Percentiles rank a stretch among this genome's conserved stretches.
Evolutionary conservation across 1,284 basidiomycete genomes (phyloP).

Genomic region (Ceratobasidium sp.): DNA sequence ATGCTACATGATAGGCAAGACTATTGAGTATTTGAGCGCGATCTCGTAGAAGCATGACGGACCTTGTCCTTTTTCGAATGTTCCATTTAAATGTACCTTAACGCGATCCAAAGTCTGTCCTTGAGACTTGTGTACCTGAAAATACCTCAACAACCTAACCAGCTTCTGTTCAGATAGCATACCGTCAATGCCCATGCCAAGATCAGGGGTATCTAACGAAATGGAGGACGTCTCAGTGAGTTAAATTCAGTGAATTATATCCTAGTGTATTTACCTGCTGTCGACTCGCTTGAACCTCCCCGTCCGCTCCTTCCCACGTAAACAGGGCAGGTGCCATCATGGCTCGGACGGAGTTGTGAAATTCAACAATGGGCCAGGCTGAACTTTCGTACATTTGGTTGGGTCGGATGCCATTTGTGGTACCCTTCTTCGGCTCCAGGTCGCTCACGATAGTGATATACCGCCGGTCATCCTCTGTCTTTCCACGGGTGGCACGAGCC

Average conservation of each 20-base stretch:
- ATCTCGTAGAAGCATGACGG: neutral
- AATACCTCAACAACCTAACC: constrained; percentile 49
- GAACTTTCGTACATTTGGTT: constrained; percentile 4
- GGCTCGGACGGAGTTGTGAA: constrained; percentile 19
- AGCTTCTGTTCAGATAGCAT: neutral
- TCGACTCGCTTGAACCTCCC: constrained; percentile 48
- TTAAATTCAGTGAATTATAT: neutral
- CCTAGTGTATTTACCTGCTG: constrained; percentile 47
- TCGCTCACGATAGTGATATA: neutral
- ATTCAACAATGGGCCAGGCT: constrained; percentile 45
- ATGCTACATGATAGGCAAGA: constrained; percentile 47
- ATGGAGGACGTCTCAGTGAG: constrained; percentile 10
- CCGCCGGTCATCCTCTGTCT: neutral
- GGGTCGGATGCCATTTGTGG: neutral
- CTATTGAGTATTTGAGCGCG: neutral
- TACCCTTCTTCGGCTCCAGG: constrained; percentile 2
- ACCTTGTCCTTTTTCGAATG: constrained; percentile 77
- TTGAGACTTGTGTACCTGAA: constrained; percentile 86
- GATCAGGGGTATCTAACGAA: constrained; percentile 73
- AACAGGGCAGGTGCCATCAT: constrained; percentile 45
- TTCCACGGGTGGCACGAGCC: constrained; percentile 4
- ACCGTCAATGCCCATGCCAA: constrained; percentile 71
- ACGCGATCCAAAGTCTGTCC: constrained; percentile 85
- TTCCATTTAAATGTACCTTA: constrained; percentile 69
- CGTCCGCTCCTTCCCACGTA: constrained; percentile 47